phyloP scores from a whole-genome alignment of 1,284 basidiomycete species.

The Puccinia novopanici region DNA sequence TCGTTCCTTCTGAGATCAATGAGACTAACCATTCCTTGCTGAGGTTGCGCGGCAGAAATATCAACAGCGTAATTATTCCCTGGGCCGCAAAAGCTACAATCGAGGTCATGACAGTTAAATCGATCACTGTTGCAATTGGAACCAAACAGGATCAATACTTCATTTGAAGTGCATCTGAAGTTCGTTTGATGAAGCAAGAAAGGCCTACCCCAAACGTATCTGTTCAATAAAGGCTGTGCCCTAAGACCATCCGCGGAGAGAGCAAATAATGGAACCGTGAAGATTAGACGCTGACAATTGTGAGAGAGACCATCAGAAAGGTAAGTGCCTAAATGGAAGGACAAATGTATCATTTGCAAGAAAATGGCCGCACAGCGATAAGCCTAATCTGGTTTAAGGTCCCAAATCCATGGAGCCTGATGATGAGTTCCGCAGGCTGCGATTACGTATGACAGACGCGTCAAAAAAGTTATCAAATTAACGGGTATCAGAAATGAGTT shows the following conservation, averaged over 20 bases:
- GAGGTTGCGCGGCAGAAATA: slow-evolving; percentile 32
- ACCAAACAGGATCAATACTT: not conserved
- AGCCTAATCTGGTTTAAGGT: slow-evolving; percentile 22
- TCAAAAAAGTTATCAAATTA: not conserved
- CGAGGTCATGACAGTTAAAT: slow-evolving; percentile 19
- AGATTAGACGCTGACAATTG: slow-evolving; percentile 11
- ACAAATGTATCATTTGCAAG: not conserved
- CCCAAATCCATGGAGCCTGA: slow-evolving; percentile 25
- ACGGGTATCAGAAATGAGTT: not conserved
- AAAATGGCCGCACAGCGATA: slow-evolving; percentile 12
- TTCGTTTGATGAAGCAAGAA: not conserved
- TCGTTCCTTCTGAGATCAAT: too few species aligned
- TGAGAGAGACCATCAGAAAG: not conserved
- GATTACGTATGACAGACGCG: not conserved
- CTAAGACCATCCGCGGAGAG: not conserved
- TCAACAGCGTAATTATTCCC: slow-evolving; percentile 26
- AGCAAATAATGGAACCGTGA: slow-evolving; percentile 8
- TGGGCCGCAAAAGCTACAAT: slow-evolving; percentile 25
- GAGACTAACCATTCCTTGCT: slow-evolving; percentile 21
- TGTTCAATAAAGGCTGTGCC: not conserved
- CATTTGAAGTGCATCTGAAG: not conserved
- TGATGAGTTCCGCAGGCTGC: slow-evolving; percentile 20
- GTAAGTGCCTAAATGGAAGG: not conserved
- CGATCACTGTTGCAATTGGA: not conserved
- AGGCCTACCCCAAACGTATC: not conserved